These are phyloP conservation scores for Pythium aphanidermatum DNA, from an alignment of 352 stramenopile species.

Conservation along the genomic window DNA sequence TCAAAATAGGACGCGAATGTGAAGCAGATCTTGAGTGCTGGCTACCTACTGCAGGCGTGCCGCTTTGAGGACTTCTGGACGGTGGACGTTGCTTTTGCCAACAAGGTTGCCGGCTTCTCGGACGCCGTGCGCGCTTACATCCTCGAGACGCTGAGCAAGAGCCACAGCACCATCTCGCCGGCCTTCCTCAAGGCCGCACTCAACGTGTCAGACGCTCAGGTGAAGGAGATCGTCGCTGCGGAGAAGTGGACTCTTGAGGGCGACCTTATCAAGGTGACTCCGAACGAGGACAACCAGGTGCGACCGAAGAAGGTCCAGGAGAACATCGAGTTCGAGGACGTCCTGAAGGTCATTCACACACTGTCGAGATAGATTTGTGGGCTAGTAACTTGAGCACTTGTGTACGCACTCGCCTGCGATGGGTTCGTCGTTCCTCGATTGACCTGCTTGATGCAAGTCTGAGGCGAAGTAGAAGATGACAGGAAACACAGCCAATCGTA, in stretches of 20 bases:
- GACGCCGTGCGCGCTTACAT: slow-evolving; percentile 76
- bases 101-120: slow-evolving; percentile 60
- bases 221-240: slow-evolving; percentile 43
- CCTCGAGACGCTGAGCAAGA: slow-evolving; percentile 57
- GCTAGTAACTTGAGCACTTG: background rate
- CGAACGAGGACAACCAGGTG: slow-evolving; percentile 83
- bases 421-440: no score
- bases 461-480: background rate
- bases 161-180: slow-evolving; percentile 58
- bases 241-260: slow-evolving; percentile 66
- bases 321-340: slow-evolving; percentile 80
- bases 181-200: slow-evolving; percentile 62
- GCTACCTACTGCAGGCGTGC: slow-evolving; percentile 72
- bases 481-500: slow-evolving; percentile 1
- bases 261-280: slow-evolving; percentile 46
- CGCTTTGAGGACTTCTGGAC: slow-evolving; percentile 84
- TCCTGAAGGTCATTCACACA: slow-evolving; percentile 83
- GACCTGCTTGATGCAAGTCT: no score
- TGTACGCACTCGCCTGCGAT: slow-evolving; percentile 2
- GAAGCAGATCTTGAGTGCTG: slow-evolving; percentile 40
- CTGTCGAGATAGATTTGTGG: slow-evolving; percentile 74
- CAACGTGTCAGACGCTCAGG: slow-evolving; percentile 60
- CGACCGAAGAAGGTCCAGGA: slow-evolving; percentile 85
- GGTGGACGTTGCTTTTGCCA: slow-evolving; percentile 47
- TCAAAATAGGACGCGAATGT: slow-evolving; percentile 47